Evolutionary conservation across 2,329 filamentous ascomycete genomes (phyloP).

Genomic region (Colletotrichum incanum): DNA sequence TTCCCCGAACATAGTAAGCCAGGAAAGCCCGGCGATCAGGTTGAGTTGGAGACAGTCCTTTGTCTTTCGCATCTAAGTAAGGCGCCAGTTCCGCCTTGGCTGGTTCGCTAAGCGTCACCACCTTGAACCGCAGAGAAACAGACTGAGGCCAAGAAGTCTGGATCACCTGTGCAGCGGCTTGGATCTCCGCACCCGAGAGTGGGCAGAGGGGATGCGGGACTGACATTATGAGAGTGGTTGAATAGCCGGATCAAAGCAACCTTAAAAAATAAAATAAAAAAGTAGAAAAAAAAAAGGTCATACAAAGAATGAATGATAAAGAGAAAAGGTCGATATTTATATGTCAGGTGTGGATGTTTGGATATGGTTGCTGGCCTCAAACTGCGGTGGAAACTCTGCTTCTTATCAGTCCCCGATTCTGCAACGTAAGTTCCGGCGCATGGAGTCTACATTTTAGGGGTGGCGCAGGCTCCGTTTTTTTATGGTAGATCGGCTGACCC

Average conservation of each 20-base stretch:
- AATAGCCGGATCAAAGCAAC: background rate
- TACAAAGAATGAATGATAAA: background rate
- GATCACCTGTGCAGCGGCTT: slow-evolving; percentile 64
- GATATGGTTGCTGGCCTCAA: slow-evolving; percentile 34
- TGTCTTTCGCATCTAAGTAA: slow-evolving; percentile 66
- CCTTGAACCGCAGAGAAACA: slow-evolving; percentile 74
- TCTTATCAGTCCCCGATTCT: slow-evolving; percentile 21
- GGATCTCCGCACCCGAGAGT: slow-evolving; percentile 71
- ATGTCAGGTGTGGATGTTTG: slow-evolving; percentile 4
- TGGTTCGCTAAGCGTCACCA: slow-evolving; percentile 72
- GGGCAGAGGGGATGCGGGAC: slow-evolving; percentile 71
- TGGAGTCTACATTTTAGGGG: slow-evolving; percentile 24
- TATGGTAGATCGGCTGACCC: slow-evolving; percentile 16
- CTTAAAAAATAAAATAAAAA: too few relatives aligned
- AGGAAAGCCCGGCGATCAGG: slow-evolving; percentile 67
- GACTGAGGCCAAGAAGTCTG: slow-evolving; percentile 68
- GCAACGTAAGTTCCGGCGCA: slow-evolving; percentile 25
- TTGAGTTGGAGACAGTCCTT: slow-evolving; percentile 51
- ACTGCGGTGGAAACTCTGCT: slow-evolving; percentile 10
- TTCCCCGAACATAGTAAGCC: slow-evolving; percentile 73
- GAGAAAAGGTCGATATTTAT: background rate
- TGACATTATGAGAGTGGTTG: slow-evolving; percentile 11
- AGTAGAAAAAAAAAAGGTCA: too few relatives aligned
- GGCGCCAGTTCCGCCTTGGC: slow-evolving; percentile 66
- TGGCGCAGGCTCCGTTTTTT: slow-evolving; percentile 19